Base-by-base conservation (phyloP, 805 yeast species). In the Metschnikowia amazonensis region DNA sequence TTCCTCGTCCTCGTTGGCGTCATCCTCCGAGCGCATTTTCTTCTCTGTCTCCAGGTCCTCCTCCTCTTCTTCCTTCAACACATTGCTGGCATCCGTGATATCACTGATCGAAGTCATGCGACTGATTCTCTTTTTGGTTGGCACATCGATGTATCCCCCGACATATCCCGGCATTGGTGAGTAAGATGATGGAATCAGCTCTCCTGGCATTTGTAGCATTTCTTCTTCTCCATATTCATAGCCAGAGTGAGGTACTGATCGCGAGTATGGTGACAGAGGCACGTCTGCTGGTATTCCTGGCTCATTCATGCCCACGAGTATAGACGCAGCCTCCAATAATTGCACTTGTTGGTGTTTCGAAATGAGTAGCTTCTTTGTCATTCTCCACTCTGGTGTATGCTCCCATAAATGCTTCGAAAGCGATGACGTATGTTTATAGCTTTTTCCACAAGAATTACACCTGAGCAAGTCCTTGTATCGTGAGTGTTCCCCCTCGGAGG, bases 301-400 rank as follows among this genome's bases (percentile, higher is more conserved):
- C 33, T 80, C 85, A 48, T 74, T 82, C 88, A 86, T 81, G 16
- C 86, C 82, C 37, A 87, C 89, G 41, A 86, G 70, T 37, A 86
- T 86, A 42, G 86, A 79, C 4, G 88, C 89, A 25, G 87, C 88
- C 59, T 82, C 95, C 42, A 86, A 70, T 31, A 86, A 70, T 65
- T 86, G 95, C 13, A 87, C 95, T 62, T 86, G 95, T 64, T 86
- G 95, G 65, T 86, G 95, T 63, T 86, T 86, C n/a, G 88, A 82
- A 30, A 89, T 86, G 30, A 84, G 70, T 44, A 88, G 69, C 61
- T 85, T 86, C 54, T 86, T 84, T 3, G 96, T 89, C 62, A 84
- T 83, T 57, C 81, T 86, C 96, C 96, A 88, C 60, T 89, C 96
- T 0, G 96, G 95, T 0, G 96, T 88, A 63, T 88, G 96, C 60